These are phyloP conservation scores for Claviceps sp. DNA, from an alignment of 2,329 filamentous ascomycete genomes.

Conservation along the genomic window DNA sequence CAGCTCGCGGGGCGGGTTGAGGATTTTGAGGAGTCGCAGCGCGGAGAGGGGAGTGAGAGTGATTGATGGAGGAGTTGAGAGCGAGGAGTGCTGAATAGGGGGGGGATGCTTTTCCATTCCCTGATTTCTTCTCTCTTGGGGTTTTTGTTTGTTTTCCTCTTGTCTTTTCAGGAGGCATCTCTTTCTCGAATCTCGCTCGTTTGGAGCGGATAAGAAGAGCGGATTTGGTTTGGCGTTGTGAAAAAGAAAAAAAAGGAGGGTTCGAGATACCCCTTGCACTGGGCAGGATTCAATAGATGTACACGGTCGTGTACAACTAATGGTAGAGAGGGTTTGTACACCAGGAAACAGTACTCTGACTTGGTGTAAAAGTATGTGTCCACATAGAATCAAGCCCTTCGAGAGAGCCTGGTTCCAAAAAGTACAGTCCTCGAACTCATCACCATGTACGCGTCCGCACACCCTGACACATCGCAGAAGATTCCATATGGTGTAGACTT, in stretches of 20 bases:
- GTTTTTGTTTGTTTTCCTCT: neutral
- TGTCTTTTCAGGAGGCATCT: neutral
- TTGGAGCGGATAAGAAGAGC: neutral
- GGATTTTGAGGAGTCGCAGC: slow-evolving; percentile 21
- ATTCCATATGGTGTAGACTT: too few relatives aligned
- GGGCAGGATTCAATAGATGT: neutral
- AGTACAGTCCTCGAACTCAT: too few relatives aligned
- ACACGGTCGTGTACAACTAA: too few relatives aligned
- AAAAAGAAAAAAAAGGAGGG: too few relatives aligned
- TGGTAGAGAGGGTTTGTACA: too few relatives aligned
- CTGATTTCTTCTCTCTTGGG: neutral
- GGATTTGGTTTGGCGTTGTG: neutral
- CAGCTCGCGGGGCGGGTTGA: slow-evolving; percentile 20
- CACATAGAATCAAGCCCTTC: too few relatives aligned
- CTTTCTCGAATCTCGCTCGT: neutral
- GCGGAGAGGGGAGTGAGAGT: slow-evolving; percentile 22
- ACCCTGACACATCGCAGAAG: too few relatives aligned
- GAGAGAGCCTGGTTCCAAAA: too few relatives aligned
- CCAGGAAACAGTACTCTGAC: too few relatives aligned
- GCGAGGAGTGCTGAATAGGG: slow-evolving; percentile 2
- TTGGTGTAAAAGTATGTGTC: too few relatives aligned
- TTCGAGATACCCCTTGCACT: neutral
- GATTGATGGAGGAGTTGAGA: slow-evolving; percentile 14
- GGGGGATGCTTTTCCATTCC: neutral
- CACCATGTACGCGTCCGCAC: too few relatives aligned